Evolutionary conservation across 176 grass and related monocot genomes (phyloP).

Genomic region (Aegilops umbellulata): DNA sequence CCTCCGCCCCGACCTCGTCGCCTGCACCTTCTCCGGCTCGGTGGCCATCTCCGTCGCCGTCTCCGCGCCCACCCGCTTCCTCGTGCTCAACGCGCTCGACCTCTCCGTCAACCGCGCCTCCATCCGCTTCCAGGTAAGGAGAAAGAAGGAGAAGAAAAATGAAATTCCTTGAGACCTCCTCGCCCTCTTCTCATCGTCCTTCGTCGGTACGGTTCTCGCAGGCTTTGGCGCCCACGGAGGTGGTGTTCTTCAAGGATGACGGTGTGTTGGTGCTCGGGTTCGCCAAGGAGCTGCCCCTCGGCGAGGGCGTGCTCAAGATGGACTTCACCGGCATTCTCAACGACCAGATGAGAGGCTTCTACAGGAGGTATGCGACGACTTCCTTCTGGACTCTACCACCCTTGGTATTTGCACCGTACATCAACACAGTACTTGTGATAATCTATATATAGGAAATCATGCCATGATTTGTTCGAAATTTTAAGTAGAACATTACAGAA

Average conservation of each 20-base stretch:
- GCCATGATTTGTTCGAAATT: too few relatives aligned
- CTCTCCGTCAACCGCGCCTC: slow-evolving; percentile 45
- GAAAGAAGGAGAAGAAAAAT: not conserved
- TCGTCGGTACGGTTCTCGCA: not conserved
- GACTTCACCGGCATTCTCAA: slow-evolving; percentile 64
- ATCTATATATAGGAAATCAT: not conserved
- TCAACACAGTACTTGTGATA: not conserved
- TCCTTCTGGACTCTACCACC: not conserved
- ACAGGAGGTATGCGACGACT: slow-evolving; percentile 45
- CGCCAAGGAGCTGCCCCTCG: slow-evolving; percentile 36
- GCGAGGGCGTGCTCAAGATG: slow-evolving; percentile 55
- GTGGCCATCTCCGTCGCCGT: slow-evolving; percentile 45
- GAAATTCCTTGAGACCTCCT: not conserved
- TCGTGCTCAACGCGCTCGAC: slow-evolving; percentile 75
- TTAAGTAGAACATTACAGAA: not conserved
- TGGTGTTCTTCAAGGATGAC: slow-evolving; percentile 46
- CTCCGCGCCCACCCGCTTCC: slow-evolving; percentile 49
- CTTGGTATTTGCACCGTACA: not conserved
- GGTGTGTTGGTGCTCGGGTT: slow-evolving; percentile 71
- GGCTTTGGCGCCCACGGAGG: slow-evolving; percentile 35
- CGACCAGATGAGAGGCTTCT: slow-evolving; percentile 80
- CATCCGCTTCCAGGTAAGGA: slow-evolving; percentile 38
- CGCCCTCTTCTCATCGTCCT: not conserved
- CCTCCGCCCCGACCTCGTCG: slow-evolving; percentile 52
- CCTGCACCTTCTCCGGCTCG: slow-evolving; percentile 56